phyloP scores from a whole-genome alignment of 2,329 filamentous ascomycete species.

The Calcarisporium arbuscula region DNA sequence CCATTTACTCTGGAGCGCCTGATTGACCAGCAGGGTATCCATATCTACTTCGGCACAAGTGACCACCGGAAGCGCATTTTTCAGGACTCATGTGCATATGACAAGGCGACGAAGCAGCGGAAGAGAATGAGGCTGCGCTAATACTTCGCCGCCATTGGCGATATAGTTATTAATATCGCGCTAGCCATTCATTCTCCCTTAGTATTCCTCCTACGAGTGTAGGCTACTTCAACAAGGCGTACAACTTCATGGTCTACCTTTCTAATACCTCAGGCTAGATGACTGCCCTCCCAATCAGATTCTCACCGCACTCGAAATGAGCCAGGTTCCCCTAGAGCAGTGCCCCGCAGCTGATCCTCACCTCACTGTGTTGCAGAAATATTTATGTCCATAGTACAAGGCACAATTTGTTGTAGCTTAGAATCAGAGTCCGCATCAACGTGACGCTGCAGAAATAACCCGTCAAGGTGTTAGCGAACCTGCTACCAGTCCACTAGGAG shows the following conservation, averaged over 20 bases:
- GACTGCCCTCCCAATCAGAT: background rate
- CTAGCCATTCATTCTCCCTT: background rate
- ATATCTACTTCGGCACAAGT: no score
- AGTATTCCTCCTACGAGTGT: no score
- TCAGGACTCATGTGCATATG: no score
- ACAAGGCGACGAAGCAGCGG: no score
- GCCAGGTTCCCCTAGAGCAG: background rate
- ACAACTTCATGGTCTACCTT: background rate
- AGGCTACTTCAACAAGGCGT: background rate
- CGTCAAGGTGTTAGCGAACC: background rate
- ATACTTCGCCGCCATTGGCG: background rate
- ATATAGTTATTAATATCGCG: background rate
- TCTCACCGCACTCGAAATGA: background rate
- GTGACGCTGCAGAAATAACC: background rate
- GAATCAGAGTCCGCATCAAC: no score
- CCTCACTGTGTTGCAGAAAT: slow-evolving; percentile 1
- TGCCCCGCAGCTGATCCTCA: no score
- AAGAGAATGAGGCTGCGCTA: background rate
- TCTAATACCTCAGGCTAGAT: no score
- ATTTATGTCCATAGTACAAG: background rate
- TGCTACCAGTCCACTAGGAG: background rate
- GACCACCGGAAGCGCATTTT: no score
- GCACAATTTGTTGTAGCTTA: no score
- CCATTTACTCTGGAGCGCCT: no score
- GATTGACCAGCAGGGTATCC: no score